These are phyloP conservation scores for Trypanosoma lewisi DNA, from an alignment of 208 protist genomes.

Conservation along the genomic window DNA sequence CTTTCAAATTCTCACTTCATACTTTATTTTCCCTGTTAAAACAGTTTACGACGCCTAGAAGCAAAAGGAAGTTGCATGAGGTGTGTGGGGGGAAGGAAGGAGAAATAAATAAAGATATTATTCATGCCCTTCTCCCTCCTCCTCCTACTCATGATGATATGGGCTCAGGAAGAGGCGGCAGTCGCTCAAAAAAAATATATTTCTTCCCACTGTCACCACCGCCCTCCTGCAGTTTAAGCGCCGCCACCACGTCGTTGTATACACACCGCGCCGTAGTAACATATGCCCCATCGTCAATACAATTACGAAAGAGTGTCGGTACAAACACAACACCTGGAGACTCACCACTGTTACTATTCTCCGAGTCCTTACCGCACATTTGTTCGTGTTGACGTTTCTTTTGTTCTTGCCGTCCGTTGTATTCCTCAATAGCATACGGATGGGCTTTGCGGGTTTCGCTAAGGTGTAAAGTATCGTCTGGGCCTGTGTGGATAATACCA, in stretches of 20 bases:
- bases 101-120: no score
- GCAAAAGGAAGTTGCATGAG: no score
- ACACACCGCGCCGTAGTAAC: constrained; percentile 34
- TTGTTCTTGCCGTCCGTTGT: constrained; percentile 34
- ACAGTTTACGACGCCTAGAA: no score
- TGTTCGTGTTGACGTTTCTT: constrained; percentile 42
- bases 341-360: background rate
- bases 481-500: constrained; percentile 16
- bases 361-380: constrained; percentile 24
- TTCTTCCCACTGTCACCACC: constrained; percentile 5
- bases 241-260: constrained; percentile 38
- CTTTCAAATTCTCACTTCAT: background rate
- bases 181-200: constrained; percentile 32
- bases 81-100: no score
- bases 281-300: constrained; percentile 62
- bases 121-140: constrained; percentile 11
- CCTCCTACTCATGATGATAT: background rate
- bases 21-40: background rate
- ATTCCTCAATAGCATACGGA: constrained; percentile 58
- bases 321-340: constrained; percentile 32
- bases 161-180: constrained; percentile 19
- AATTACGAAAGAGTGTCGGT: constrained; percentile 52
- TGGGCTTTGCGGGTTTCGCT: constrained; percentile 68
- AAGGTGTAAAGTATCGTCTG: constrained; percentile 35
- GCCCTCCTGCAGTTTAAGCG: constrained; percentile 23